Evolutionary conservation across 352 stramenopile species (phyloP).

Genomic region (Pilasporangium apinafurcum): DNA sequence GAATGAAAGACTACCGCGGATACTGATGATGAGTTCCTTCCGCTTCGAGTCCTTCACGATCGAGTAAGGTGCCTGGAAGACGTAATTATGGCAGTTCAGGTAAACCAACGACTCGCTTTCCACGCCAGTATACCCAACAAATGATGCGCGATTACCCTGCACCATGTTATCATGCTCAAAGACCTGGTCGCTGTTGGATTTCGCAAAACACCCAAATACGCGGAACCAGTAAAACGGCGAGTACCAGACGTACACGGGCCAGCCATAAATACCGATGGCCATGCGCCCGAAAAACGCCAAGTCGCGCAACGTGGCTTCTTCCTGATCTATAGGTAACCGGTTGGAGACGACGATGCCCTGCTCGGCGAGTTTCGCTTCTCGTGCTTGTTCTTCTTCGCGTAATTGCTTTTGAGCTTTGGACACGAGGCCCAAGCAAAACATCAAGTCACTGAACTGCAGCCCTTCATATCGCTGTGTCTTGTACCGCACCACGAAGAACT

Average conservation of each 20-base stretch:
- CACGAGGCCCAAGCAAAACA: slow-evolving; percentile 63
- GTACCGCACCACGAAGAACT: slow-evolving; percentile 73
- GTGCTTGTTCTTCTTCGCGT: slow-evolving; percentile 23
- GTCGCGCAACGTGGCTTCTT: slow-evolving; percentile 41
- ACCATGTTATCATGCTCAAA: slow-evolving; percentile 64
- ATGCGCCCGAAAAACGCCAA: slow-evolving; percentile 59
- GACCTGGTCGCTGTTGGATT: slow-evolving; percentile 24
- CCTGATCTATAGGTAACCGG: slow-evolving; percentile 28
- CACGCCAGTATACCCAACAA: slow-evolving; percentile 68
- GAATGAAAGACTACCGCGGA: slow-evolving; percentile 72
- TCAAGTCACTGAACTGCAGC: slow-evolving; percentile 64
- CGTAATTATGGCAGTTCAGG: slow-evolving; percentile 73
- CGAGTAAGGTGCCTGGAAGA: slow-evolving; percentile 70
- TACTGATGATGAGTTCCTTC: slow-evolving; percentile 65
- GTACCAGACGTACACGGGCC: slow-evolving; percentile 76
- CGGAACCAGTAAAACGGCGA: slow-evolving; percentile 65
- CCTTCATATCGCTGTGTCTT: slow-evolving; percentile 58
- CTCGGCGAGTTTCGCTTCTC: slow-evolving; percentile 13
- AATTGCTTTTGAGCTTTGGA: slow-evolving; percentile 50
- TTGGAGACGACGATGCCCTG: slow-evolving; percentile 11
- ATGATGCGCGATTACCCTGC: slow-evolving; percentile 54
- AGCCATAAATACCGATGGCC: slow-evolving; percentile 75
- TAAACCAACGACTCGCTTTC: slow-evolving; percentile 55
- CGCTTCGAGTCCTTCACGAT: slow-evolving; percentile 61
- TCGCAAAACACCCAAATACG: slow-evolving; percentile 51